Base-by-base conservation (phyloP, 495 filamentous ascomycete species). In the Penicillium nucicola region DNA sequence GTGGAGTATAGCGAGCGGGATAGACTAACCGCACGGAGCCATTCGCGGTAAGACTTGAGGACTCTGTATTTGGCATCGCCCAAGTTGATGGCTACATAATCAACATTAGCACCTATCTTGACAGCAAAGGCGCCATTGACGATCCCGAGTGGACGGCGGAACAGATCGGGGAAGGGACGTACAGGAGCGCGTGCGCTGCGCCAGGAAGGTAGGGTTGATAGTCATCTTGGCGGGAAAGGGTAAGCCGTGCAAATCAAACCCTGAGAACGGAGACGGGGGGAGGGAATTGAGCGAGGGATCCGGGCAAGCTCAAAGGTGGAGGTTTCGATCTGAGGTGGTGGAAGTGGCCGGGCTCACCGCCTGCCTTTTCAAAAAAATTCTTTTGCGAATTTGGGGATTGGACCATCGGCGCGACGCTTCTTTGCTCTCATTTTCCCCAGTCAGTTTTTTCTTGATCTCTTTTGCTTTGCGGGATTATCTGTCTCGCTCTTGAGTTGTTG, bases 151-250 rank as follows among this genome's bases (percentile, higher is more conserved):
- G 42, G 53, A 47, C 47, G 38, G 50, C 61, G 59, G 56, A 58
- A 58, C 19, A 43, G 48, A 36, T 60, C 59, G 56, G 56, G 57
- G 58, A 38, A 42, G 45, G 51, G 45, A 82, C 90, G 66, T 78
- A 97, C 93, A 98, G 60, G 88, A 80, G 69, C 90, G 86, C 66
- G 92, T 95, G 68, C 82, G 83, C 72, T 89, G 83, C 56, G 93
- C 92, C 50, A 97, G 88, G 74, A 89, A 86, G 49, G 93, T 97
- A 36, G 93, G 90, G 73, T 93, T 88, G 72, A 97, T 92, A 34
- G 85, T 82, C 82, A 84, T 90, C 20, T 50, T 73, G 61, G 45
- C 30, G 17, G 18, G 38, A 40, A 30, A 28, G 14, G 41, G 53
- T 28, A 46, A 40, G 49, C 55, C 52, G 52, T 37, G 53, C 55